Conservation (phyloP, 306 rosid genomes). For the Prunus dulcis region DNA sequence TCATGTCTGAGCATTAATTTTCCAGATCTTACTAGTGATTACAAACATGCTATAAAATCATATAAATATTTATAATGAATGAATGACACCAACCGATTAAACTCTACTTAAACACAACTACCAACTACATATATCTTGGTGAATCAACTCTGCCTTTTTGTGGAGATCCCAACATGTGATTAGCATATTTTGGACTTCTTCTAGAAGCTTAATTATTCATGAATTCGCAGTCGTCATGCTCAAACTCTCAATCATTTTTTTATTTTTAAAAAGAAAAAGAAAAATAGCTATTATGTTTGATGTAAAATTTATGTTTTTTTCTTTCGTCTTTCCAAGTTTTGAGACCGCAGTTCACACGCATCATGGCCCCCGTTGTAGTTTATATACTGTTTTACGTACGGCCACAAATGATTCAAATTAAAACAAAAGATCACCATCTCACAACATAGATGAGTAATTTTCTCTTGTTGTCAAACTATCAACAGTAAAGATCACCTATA, state of each 20-base stretch:
- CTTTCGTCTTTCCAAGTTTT: not conserved
- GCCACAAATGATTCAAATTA: not conserved
- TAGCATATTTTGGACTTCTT: not conserved
- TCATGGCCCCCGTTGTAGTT: not conserved
- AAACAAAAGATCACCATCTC: not conserved
- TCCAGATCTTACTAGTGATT: not conserved
- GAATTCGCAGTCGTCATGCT: not conserved
- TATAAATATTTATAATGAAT: not conserved
- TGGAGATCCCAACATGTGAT: slow-evolving; percentile 12
- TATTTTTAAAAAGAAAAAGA: too few species aligned
- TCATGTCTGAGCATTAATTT: not conserved
- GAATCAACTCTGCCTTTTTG: not conserved
- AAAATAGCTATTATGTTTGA: not conserved
- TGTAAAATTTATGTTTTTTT: not conserved
- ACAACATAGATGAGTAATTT: too few species aligned
- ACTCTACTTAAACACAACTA: not conserved
- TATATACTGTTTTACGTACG: not conserved
- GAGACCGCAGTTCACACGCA: not conserved
- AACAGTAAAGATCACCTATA: too few species aligned
- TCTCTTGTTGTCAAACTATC: not conserved
- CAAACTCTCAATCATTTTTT: not conserved
- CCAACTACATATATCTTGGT: not conserved
- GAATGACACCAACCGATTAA: not conserved
- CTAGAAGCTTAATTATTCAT: not conserved
- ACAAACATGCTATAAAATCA: not conserved